Conservation (phyloP, 352 stramenopile species). For the Phytophthora sojae region DNA sequence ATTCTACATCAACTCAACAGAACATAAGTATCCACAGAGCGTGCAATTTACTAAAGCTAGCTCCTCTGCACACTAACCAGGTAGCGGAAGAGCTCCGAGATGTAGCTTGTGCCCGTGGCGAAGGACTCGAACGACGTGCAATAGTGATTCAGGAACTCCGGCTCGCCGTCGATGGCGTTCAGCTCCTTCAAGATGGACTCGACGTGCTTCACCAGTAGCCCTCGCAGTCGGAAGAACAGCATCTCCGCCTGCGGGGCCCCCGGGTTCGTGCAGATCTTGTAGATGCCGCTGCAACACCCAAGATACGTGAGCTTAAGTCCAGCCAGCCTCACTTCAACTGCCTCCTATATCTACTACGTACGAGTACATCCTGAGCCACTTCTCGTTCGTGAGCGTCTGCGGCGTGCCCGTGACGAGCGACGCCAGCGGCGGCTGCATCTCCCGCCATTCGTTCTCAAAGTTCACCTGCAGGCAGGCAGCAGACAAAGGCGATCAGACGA, state of each 20-base stretch:
- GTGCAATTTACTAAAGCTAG: neutral
- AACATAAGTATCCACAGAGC: neutral
- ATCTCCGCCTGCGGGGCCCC: slow-evolving; percentile 82
- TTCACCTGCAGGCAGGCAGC: slow-evolving; percentile 64
- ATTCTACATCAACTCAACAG: slow-evolving; percentile 51
- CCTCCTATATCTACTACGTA: slow-evolving; percentile 42
- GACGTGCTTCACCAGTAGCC: slow-evolving; percentile 73
- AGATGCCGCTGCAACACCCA: slow-evolving; percentile 64
- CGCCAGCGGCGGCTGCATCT: slow-evolving; percentile 81
- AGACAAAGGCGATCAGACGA: slow-evolving; percentile 9
- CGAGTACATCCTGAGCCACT: slow-evolving; percentile 90
- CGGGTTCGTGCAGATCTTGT: slow-evolving; percentile 90
- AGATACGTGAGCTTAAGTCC: neutral
- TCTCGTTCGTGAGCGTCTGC: slow-evolving; percentile 79
- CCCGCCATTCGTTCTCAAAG: slow-evolving; percentile 85
- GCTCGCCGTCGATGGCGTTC: slow-evolving; percentile 62
- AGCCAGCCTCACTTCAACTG: neutral
- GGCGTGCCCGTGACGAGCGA: slow-evolving; percentile 76
- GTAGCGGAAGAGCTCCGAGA: slow-evolving; percentile 87
- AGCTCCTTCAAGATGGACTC: slow-evolving; percentile 72
- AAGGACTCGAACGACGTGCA: slow-evolving; percentile 78
- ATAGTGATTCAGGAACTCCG: slow-evolving; percentile 74
- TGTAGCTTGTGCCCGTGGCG: slow-evolving; percentile 77
- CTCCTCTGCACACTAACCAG: slow-evolving; percentile 41
- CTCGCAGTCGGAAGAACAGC: slow-evolving; percentile 82